Conservation (phyloP, 306 rosid species). For the Lithocarpus polystachyus region DNA sequence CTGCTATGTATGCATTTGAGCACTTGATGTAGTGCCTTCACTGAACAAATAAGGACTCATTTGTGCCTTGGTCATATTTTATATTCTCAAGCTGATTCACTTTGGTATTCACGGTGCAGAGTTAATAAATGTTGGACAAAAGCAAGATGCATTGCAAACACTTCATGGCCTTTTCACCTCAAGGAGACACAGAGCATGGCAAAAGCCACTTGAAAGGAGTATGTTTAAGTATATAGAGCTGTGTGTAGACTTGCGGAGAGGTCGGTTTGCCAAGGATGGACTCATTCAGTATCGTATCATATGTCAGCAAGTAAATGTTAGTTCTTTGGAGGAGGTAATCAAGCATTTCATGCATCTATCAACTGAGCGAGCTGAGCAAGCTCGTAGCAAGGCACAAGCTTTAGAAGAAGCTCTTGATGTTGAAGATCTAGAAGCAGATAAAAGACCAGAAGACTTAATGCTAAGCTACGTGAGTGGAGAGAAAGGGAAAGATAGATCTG, state of each 20-base stretch:
- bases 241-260: slow-evolving; percentile 86
- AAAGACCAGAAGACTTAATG: slow-evolving; percentile 96
- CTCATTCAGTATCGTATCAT: slow-evolving; percentile 94
- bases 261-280: slow-evolving; percentile 94
- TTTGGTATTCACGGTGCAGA: slow-evolving; percentile 41
- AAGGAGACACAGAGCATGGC: slow-evolving; percentile 92
- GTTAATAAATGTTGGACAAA: slow-evolving; percentile 90
- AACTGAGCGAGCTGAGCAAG: slow-evolving; percentile 97
- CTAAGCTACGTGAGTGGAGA: slow-evolving; percentile 95
- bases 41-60: background rate
- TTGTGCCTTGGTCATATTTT: background rate
- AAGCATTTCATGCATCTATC: slow-evolving; percentile 97
- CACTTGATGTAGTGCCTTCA: background rate
- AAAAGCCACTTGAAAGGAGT: slow-evolving; percentile 82
- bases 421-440: slow-evolving; percentile 95
- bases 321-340: slow-evolving; percentile 93
- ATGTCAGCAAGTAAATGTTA: slow-evolving; percentile 95
- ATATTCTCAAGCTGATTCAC: background rate
- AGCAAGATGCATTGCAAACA: slow-evolving; percentile 88
- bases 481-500: slow-evolving; percentile 94
- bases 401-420: slow-evolving; percentile 95
- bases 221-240: slow-evolving; percentile 97
- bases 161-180: slow-evolving; percentile 94
- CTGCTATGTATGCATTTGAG: background rate
- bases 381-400: slow-evolving; percentile 91